Conservation (phyloP, 192 early-diverging fungal species). For the Backusella morwellensis region DNA sequence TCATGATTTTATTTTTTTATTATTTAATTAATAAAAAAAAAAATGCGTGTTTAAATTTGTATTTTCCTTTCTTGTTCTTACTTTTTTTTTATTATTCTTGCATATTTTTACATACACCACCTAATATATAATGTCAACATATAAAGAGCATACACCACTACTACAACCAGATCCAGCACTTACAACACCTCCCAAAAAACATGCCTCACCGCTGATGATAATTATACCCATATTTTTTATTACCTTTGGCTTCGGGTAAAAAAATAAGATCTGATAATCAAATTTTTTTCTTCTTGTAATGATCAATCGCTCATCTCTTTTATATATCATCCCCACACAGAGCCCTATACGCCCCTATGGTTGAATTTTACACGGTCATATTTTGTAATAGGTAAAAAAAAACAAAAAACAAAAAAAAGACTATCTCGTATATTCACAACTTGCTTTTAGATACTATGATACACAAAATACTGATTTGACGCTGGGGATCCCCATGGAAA, state of each 20-base stretch:
- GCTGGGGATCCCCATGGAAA: conserved; percentile 13
- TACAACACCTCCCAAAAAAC: background rate
- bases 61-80: background rate
- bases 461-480: background rate
- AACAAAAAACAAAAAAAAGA: background rate
- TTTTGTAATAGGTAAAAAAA: conserved; percentile 29
- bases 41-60: background rate
- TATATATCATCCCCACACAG: background rate
- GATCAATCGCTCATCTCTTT: background rate
- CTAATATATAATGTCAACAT: background rate
- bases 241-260: conserved; percentile 11
- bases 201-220: conserved; percentile 10
- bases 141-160: conserved; percentile 3
- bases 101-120: background rate
- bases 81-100: background rate
- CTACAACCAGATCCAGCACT: background rate
- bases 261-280: background rate
- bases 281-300: background rate
- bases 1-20: background rate
- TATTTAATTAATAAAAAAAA: background rate
- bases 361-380: conserved; percentile 35
- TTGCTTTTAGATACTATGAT: background rate
- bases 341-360: conserved; percentile 19
- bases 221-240: conserved; percentile 16
- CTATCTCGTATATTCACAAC: background rate